Percentiles rank a stretch among this genome's conserved stretches.
Conservation (phyloP, 306 rosid species). For the Fragaria ananassa region DNA sequence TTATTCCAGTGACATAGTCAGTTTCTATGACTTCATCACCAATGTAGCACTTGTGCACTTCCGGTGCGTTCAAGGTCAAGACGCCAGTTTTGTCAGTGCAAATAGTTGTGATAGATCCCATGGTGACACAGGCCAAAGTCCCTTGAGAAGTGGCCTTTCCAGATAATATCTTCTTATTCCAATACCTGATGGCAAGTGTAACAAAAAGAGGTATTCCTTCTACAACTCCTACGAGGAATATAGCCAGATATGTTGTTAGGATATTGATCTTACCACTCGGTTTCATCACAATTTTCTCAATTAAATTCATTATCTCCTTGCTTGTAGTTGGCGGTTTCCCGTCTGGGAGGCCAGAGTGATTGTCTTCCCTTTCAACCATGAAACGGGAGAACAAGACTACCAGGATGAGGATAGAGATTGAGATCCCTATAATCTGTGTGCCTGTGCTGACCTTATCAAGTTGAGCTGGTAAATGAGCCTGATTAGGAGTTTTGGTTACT, state of each 20-base stretch:
- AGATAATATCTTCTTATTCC: slow-evolving; percentile 16
- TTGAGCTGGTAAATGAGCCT: not conserved
- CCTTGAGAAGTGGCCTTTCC: slow-evolving; percentile 10
- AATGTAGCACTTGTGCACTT: not conserved
- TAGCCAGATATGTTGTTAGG: not conserved
- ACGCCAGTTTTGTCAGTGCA: slow-evolving; percentile 9
- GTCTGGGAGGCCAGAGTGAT: not conserved
- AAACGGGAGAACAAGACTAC: slow-evolving; percentile 15
- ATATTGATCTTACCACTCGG: not conserved
- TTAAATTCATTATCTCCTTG: not conserved
- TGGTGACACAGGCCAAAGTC: slow-evolving; percentile 4
- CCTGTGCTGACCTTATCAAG: slow-evolving; percentile 14
- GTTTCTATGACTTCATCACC: not conserved
- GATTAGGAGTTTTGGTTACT: not conserved
- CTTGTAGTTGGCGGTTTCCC: not conserved
- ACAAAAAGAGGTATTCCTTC: slow-evolving; percentile 18
- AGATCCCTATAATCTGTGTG: slow-evolving; percentile 9
- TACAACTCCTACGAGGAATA: slow-evolving; percentile 13
- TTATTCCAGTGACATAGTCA: not conserved
- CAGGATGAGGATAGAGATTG: slow-evolving; percentile 14
- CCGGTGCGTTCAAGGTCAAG: not conserved
- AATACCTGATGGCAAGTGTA: not conserved
- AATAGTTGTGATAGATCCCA: slow-evolving; percentile 15
- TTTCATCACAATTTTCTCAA: slow-evolving; percentile 9
- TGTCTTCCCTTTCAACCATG: not conserved